Evolutionary conservation across 2,329 filamentous ascomycete species (phyloP).

Genomic region (Ophiosphaerella narmari): DNA sequence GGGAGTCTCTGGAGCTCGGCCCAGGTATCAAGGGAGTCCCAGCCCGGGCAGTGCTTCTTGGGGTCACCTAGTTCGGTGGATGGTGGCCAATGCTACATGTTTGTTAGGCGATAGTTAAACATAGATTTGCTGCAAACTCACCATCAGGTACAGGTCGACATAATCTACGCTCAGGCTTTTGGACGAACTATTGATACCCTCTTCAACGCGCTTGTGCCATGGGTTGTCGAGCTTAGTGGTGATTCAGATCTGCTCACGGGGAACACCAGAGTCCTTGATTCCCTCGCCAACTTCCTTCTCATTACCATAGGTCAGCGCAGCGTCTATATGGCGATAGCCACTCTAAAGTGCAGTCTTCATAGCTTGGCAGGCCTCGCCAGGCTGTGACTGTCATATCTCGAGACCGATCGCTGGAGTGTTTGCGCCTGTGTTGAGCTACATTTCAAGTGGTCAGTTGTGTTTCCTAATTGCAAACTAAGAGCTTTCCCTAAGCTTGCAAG

Average conservation of each 20-base stretch:
- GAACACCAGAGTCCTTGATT: slow-evolving; percentile 68
- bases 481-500: no score
- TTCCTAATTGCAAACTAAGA: neutral
- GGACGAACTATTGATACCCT: slow-evolving; percentile 64
- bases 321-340: slow-evolving; percentile 79
- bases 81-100: slow-evolving; percentile 61
- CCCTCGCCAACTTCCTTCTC: slow-evolving; percentile 74
- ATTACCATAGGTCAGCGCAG: slow-evolving; percentile 78
- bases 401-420: slow-evolving; percentile 78
- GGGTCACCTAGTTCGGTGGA: slow-evolving; percentile 65
- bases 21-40: slow-evolving; percentile 83
- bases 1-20: slow-evolving; percentile 72
- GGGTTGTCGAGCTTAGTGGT: slow-evolving; percentile 85
- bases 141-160: slow-evolving; percentile 71
- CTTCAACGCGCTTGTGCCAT: slow-evolving; percentile 66
- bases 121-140: slow-evolving; percentile 10
- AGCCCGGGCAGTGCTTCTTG: slow-evolving; percentile 73
- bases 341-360: slow-evolving; percentile 70
- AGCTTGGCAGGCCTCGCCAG: slow-evolving; percentile 70
- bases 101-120: slow-evolving; percentile 3
- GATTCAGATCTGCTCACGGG: slow-evolving; percentile 71
- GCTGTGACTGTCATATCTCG: slow-evolving; percentile 78
- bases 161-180: slow-evolving; percentile 68
- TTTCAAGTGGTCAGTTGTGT: slow-evolving; percentile 3
- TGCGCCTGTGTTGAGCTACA: slow-evolving; percentile 59